Evolutionary conservation across 306 rosid genomes (phyloP), one percentile per base, ranked within the genome.

Genomic region (Sicyos edulis): DNA sequence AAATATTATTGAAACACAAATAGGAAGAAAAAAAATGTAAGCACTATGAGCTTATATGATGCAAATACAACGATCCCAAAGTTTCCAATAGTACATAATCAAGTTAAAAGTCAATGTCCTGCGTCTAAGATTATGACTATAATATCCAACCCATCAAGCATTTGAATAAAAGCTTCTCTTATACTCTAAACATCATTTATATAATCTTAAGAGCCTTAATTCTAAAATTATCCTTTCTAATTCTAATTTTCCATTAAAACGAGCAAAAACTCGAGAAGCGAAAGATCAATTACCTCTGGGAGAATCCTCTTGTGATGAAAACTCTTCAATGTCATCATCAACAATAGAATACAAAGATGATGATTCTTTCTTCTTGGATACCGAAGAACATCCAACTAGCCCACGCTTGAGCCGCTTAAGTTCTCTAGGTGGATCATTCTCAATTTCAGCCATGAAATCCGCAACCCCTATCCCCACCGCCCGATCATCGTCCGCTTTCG

Each of bases 361-460:
- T 7, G 50, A 44, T 62, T 75, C 74, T 10, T 47, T 68, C 57
- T 55, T 17, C 76, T 51, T 67, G 16, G 80, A 45, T 21, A 49
- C 2, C 29, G 77, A 74, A 60, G 70, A 67, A 54, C 72, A 61
- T 6, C 21, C 20, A 22, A 21, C 44, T 4, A 54, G 79, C 3
- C 96, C 93, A 7, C 96, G 87, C 75, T 86, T 85, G 79, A 91
- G 88, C 70, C 97, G 86, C 77, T 87, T 88, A 75, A 91, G 83
- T 20, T 76, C 29, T 21, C 77, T 79, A 53, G 76, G 78, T 0
- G 86, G 84, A 0, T 71, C 78, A 59, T 85, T 42, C 12, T 75
- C 74, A 45, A 74, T 1, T 1, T 88, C 91, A 0, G 67, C 86
- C 16, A 77, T 85, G 65, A 82, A 82, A 11, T 79, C 84, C 13